A percentile compares a stretch with the other conserved stretches of the same genome.
Conservation (phyloP, 495 filamentous ascomycete species). For the Daldinia bambusicola region DNA sequence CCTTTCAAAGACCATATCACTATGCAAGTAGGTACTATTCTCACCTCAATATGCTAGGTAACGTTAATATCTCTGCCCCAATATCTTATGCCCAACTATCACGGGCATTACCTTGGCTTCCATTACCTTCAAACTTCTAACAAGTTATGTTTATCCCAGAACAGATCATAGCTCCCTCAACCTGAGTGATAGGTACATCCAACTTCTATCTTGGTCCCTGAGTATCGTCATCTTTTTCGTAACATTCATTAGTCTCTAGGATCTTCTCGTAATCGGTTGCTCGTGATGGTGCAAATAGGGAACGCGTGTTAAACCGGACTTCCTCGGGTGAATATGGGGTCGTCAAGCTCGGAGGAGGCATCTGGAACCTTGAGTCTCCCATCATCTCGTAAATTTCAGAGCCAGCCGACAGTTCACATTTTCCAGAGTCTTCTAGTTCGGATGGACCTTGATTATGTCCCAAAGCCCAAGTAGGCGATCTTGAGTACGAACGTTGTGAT, state of each 20-base stretch:
- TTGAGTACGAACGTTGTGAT: conserved; percentile 11
- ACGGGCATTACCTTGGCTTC: background rate
- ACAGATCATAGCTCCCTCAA: background rate
- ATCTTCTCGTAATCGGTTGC: background rate
- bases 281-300: conserved; percentile 6
- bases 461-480: conserved; percentile 19
- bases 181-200: background rate
- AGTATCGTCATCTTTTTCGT: background rate
- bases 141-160: too few species aligned
- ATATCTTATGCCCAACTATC: background rate
- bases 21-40: background rate
- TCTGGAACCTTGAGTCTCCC: conserved; percentile 12
- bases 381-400: conserved; percentile 7
- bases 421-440: conserved; percentile 13
- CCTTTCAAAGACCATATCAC: background rate
- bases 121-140: background rate
- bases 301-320: conserved; percentile 15
- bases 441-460: conserved; percentile 4
- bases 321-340: conserved; percentile 9
- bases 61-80: background rate
- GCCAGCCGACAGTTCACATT: background rate
- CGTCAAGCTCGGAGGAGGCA: conserved; percentile 26
- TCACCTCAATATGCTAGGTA: too few species aligned
- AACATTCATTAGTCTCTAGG: background rate
- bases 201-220: conserved; percentile 8